A percentile compares a stretch with the other conserved stretches of the same genome.
Evolutionary conservation across 768 basidiomycete species (phyloP).

Genomic region (Agrocybe chaxingu): DNA sequence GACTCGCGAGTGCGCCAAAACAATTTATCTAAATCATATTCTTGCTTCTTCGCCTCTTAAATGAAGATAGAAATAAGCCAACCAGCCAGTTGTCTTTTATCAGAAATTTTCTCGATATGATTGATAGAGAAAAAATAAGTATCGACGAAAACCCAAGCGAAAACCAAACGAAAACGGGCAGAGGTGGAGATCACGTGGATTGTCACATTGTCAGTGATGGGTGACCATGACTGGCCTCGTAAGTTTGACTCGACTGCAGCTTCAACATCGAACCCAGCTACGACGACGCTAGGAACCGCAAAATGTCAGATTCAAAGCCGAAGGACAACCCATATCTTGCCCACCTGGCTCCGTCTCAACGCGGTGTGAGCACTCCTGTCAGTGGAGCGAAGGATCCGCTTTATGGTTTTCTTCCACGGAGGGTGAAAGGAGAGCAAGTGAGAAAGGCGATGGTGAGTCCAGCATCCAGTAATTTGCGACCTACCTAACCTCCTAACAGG

Average conservation of each 20-base stretch:
- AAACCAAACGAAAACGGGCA: too few relatives aligned
- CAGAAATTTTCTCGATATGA: too few relatives aligned
- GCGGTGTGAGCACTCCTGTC: conserved; percentile 23
- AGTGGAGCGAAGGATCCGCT: conserved; percentile 50
- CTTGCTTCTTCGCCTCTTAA: too few relatives aligned
- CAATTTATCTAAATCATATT: too few relatives aligned
- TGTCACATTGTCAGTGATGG: too few relatives aligned
- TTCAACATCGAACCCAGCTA: conserved; percentile 1
- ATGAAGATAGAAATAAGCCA: too few relatives aligned
- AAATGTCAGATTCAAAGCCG: conserved; percentile 10
- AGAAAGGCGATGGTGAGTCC: conserved; percentile 64
- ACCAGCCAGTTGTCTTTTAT: too few relatives aligned
- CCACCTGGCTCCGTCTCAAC: conserved; percentile 37
- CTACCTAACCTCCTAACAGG: conserved; percentile 1
- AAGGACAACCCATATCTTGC: conserved; percentile 56
- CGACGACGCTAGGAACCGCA: not conserved
- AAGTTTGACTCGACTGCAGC: not conserved
- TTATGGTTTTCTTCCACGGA: conserved; percentile 70
- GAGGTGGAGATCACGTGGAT: too few relatives aligned
- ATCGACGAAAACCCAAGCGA: too few relatives aligned
- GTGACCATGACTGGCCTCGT: too few relatives aligned
- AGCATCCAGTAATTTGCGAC: not conserved
- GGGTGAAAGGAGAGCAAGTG: conserved; percentile 63
- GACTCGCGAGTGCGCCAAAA: too few relatives aligned
- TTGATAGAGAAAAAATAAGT: too few relatives aligned